These are phyloP conservation scores for Limnomonas spitsbergensis DNA, from an alignment of 139 green algal genomes.

Conservation along the genomic window DNA sequence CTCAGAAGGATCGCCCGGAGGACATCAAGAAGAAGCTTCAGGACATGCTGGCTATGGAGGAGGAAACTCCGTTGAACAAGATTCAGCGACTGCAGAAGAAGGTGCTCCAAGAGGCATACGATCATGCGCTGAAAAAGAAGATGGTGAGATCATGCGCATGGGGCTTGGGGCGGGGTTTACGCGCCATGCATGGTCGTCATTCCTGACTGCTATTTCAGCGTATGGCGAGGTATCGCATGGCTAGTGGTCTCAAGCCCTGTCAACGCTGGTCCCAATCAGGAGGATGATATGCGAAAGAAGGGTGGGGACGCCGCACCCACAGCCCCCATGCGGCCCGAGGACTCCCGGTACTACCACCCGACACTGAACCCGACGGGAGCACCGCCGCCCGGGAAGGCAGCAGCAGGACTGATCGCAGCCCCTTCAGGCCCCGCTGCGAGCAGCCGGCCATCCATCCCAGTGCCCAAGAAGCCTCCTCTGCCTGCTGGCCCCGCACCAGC, in stretches of 20 bases:
- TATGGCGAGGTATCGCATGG: too few species aligned
- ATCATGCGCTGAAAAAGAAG: slow-evolving; percentile 69
- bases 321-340: slow-evolving; percentile 33
- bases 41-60: slow-evolving; percentile 71
- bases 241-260: too few species aligned
- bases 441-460: slow-evolving; percentile 39
- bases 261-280: slow-evolving; percentile 20
- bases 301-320: neutral
- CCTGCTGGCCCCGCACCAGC: slow-evolving; percentile 52
- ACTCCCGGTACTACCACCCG: slow-evolving; percentile 74
- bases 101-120: slow-evolving; percentile 78
- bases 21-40: slow-evolving; percentile 66
- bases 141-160: slow-evolving; percentile 64
- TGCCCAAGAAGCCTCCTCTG: slow-evolving; percentile 63
- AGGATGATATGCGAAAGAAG: slow-evolving; percentile 38
- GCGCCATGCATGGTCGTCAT: too few species aligned
- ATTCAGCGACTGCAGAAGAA: slow-evolving; percentile 75
- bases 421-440: neutral
- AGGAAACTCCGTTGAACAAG: slow-evolving; percentile 57
- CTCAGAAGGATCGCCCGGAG: slow-evolving; percentile 51
- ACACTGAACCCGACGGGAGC: slow-evolving; percentile 63
- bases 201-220: too few species aligned
- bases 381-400: slow-evolving; percentile 49
- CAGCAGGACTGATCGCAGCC: slow-evolving; percentile 13
- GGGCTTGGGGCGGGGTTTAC: too few species aligned